Base-by-base conservation (phyloP, 2,329 filamentous ascomycete species). In the Mollisia scopiformis region DNA sequence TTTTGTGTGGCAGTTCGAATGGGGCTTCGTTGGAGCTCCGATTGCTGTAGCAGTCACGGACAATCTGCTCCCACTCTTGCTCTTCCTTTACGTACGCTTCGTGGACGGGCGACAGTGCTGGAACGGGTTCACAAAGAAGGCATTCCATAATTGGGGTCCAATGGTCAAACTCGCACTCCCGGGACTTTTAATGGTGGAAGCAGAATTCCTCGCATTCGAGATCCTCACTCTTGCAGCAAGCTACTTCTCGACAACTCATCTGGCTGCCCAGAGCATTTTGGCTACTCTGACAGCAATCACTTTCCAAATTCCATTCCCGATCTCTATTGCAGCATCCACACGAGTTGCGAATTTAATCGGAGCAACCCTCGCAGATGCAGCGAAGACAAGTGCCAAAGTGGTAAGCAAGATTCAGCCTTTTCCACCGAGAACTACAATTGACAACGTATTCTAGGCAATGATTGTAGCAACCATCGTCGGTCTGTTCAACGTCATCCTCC, bases 191-290 rank as follows among this genome's bases (percentile, higher is more conserved):
- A 97, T 97, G 93, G 90, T 98, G 1, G 88, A 96, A 74, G 93
- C 94, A 5, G 94, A 98, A 74, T 96, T 91, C 78, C 83, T 97
- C 11, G 93, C 93, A 6, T 98, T 98, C 74, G 94, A 98, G 75
- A 87, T 97, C 52, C 80, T 97, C 64, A 97, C 93, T 0, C 81
- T 97, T n/a, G 87, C 88, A 8, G 86, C 91, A 0, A 91, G 89
- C 55, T 91, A 90, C 68, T 88, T 97, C 60, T 91, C 90, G 16
- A 87, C 91, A 1, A 88, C 88, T 19, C 87, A 89, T 63, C 84
- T 98, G 1, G 94, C 94, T 0, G 93, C 95, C 0, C 93, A 99
- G 75, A 93, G 90, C 33, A 88, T 97, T 14, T 80, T 98, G 2
- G 85, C 89, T 23, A 95, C 90, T 0, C 80, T 97, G 49, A 87